Conservation (phyloP, 2,329 filamentous ascomycete species). For the Talaromyces islandicus region DNA sequence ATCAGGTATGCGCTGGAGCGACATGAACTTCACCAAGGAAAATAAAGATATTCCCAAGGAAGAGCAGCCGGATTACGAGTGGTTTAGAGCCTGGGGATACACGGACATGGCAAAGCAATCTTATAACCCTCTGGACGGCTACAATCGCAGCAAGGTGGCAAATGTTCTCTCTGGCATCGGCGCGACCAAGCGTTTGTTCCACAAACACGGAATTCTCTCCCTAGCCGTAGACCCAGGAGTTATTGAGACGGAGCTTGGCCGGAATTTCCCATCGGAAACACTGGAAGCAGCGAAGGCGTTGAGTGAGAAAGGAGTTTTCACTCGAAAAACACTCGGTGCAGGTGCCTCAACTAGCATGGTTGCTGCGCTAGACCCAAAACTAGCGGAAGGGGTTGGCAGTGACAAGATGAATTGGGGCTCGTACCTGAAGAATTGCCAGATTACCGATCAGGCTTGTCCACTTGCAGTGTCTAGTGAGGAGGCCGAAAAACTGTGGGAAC, state of each 20-base stretch:
- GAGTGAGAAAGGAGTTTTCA: background rate
- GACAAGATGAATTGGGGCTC: constrained; percentile 25
- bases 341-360: constrained; percentile 39
- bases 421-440: constrained; percentile 39
- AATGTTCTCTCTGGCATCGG: constrained; percentile 40
- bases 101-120: background rate
- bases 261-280: background rate
- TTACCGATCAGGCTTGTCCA: constrained; percentile 24
- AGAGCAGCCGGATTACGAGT: constrained; percentile 21
- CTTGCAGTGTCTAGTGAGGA: constrained; percentile 20
- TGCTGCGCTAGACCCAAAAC: constrained; percentile 40
- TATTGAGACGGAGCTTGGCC: constrained; percentile 3
- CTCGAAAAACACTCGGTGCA: constrained; percentile 34
- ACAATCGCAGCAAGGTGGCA: constrained; percentile 35
- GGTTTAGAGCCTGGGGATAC: constrained; percentile 8
- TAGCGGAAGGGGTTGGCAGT: constrained; percentile 16
- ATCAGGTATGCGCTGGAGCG: constrained; percentile 25
- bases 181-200: constrained; percentile 19
- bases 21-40: constrained; percentile 26
- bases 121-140: constrained; percentile 11
- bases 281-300: background rate
- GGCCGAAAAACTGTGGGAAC: constrained; percentile 41
- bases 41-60: constrained; percentile 12
- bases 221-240: constrained; percentile 24
- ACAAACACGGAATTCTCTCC: constrained; percentile 16